Evolutionary conservation across 192 early-diverging fungal species (phyloP).

Genomic region (Radiomyces spectabilis): DNA sequence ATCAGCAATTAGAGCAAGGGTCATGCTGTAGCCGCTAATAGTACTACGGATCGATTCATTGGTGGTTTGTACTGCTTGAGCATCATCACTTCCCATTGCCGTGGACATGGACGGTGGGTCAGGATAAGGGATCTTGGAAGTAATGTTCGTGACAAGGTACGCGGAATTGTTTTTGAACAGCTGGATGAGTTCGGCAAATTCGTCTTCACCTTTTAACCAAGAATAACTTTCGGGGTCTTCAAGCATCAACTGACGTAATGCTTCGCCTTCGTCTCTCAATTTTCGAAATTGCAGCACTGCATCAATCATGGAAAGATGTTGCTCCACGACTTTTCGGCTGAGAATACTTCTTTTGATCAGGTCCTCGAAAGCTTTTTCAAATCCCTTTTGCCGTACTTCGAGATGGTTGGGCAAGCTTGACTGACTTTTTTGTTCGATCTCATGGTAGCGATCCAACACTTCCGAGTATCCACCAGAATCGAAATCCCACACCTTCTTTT

Average conservation of each 20-base stretch:
- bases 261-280: slow-evolving; percentile 15
- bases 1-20: slow-evolving; percentile 17
- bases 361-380: slow-evolving; percentile 24
- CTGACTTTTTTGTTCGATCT: no score
- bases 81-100: slow-evolving; percentile 11
- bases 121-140: slow-evolving; percentile 8
- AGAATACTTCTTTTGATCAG: slow-evolving; percentile 16
- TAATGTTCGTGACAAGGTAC: slow-evolving; percentile 5
- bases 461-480: no score
- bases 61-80: slow-evolving; percentile 3
- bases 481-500: no score
- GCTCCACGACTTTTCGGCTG: slow-evolving; percentile 25
- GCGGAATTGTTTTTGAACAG: slow-evolving; percentile 10
- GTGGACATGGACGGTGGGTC: slow-evolving; percentile 9
- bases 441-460: no score
- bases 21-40: slow-evolving; percentile 6
- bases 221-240: not conserved
- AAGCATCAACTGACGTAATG: not conserved
- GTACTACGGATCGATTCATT: slow-evolving; percentile 18
- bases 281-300: slow-evolving; percentile 14
- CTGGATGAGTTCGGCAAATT: slow-evolving; percentile 8
- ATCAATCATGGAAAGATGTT: slow-evolving; percentile 28
- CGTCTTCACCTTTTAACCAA: slow-evolving; percentile 2
- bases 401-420: slow-evolving; percentile 26
- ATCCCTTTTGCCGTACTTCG: slow-evolving; percentile 18